Evolutionary conservation across 2,329 filamentous ascomycete species (phyloP), one percentile per base, ranked within the genome.

Genomic region (Fusarium acutatum): DNA sequence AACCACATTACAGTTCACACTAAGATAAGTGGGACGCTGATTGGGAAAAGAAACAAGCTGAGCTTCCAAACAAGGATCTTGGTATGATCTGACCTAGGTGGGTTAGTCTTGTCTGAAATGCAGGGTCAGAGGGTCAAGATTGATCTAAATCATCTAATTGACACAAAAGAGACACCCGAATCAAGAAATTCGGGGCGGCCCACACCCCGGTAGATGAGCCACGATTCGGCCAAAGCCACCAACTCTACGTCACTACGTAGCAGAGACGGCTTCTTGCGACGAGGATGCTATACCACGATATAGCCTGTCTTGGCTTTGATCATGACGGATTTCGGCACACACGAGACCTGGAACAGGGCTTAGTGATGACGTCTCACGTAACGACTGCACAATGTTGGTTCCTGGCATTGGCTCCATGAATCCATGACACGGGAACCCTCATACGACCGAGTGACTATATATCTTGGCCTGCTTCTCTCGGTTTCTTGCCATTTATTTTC

Each of bases 161-260:
- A 67, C 46, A 67, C 24, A 32, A 41, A 64, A 24, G 54, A 69
- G 50, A 34, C 60, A 37, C 53, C 47, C 64, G 64, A 77, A 77
- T 69, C 75, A 77, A 69, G 75, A 69, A 75, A 69, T 62, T 63
- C 47, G 50, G 65, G 63, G 62, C 71, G 62, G 35, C 64, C 65
- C 65, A 75, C 69, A 64, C 54, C 66, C 71, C 35, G 43, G 71
- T 46, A 60, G 46, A 62, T 68, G 64, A 75, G 67, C 67, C 69
- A 71, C 75, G 58, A 74, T 74, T 74, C 64, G 72, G 74, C 75
- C 72, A 75, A 77, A 75, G 73, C 75, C 76, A 64, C 69, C 38
- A 52, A 61, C 62, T 62, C 64, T 76, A 77, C 75, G 75, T 77
- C 75, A 77, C 75, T 58, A 61, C 57, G 69, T 63, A 59, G 64